A percentile compares a stretch with the other conserved stretches of the same genome.
Conservation (phyloP, 257 asterid genomes). For the Jaltomata sinuosa region DNA sequence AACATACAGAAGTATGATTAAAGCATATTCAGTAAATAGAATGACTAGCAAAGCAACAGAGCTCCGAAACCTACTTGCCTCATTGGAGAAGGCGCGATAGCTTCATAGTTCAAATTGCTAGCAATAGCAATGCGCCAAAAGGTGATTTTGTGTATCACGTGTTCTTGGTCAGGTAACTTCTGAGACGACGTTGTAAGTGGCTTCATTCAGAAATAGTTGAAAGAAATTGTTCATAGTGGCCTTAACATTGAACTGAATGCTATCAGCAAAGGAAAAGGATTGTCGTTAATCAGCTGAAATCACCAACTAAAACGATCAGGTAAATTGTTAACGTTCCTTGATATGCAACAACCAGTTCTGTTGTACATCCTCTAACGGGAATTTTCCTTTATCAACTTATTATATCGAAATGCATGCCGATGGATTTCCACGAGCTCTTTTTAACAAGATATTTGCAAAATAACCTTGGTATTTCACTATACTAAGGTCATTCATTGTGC, state of each 20-base stretch:
- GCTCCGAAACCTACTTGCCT: slow-evolving; percentile 44
- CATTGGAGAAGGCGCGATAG: slow-evolving; percentile 7
- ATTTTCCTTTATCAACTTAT: neutral
- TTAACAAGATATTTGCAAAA: neutral
- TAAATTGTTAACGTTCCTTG: neutral
- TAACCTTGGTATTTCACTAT: neutral
- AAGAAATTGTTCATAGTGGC: neutral
- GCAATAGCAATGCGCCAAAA: neutral
- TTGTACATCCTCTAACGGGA: neutral
- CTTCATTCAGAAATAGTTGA: neutral
- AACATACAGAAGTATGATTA: slow-evolving; percentile 74
- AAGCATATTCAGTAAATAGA: slow-evolving; percentile 48
- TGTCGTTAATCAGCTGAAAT: neutral
- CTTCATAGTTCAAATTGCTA: neutral
- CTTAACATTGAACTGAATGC: neutral
- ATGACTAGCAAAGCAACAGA: slow-evolving; percentile 60
- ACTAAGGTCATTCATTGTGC: neutral
- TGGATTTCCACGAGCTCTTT: neutral
- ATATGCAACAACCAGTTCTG: neutral
- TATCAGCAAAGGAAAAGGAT: neutral
- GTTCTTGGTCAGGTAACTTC: neutral
- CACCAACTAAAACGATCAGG: neutral
- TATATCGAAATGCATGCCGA: neutral
- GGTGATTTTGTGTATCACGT: neutral
- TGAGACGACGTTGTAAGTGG: neutral